Conservation (phyloP, 352 stramenopile species). For the Pilasporangium apinafurcum region DNA sequence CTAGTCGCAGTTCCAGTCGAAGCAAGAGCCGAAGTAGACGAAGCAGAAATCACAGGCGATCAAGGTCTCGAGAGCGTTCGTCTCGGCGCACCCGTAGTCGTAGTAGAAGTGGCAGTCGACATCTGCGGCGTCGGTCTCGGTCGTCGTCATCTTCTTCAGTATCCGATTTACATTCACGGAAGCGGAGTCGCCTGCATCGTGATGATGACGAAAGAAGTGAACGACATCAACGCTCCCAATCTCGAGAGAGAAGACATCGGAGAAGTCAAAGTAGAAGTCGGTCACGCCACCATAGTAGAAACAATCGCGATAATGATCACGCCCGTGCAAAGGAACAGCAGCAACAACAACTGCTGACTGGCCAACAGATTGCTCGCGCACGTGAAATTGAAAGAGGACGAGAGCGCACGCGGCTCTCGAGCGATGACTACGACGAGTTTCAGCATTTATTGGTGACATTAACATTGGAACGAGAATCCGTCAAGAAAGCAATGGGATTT, state of each 20-base stretch:
- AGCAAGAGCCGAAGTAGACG: conserved; percentile 20
- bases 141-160: conserved; percentile 19
- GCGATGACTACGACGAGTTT: conserved; percentile 52
- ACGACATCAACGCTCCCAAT: conserved; percentile 3
- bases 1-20: conserved; percentile 30
- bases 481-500: conserved; percentile 75
- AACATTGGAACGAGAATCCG: conserved; percentile 59
- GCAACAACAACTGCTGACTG: conserved; percentile 57
- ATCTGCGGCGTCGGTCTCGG: conserved; percentile 10
- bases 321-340: conserved; percentile 3
- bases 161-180: conserved; percentile 7
- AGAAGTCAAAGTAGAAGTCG: conserved; percentile 1
- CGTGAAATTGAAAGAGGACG: conserved; percentile 57
- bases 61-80: neutral
- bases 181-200: conserved; percentile 4
- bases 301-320: neutral
- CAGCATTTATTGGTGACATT: conserved; percentile 27
- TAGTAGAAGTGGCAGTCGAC: conserved; percentile 19
- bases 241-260: neutral
- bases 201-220: conserved; percentile 6
- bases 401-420: conserved; percentile 38
- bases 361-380: conserved; percentile 65
- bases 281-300: neutral
- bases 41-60: conserved; percentile 13
- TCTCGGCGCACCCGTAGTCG: conserved; percentile 3